Base-by-base conservation (phyloP, 352 stramenopile species). In the Globisporangium nodosum region DNA sequence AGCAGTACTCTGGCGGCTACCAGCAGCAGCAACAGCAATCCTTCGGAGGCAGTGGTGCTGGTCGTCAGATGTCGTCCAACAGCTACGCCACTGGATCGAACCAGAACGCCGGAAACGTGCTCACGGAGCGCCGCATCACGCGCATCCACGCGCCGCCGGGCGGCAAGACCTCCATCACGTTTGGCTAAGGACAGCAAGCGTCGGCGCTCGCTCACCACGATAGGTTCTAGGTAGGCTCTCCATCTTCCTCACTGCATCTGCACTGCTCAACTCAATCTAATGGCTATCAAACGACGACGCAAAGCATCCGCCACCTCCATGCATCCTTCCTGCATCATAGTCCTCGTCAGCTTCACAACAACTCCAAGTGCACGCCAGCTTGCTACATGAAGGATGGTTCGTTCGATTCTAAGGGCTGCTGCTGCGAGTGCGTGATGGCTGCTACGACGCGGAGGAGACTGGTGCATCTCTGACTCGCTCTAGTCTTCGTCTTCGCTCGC, bases 101-200 rank as follows among this genome's bases (percentile, higher is more conserved):
- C 68, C 86, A 96, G 66, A 97, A 97, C 66, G 70, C 69, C 13
- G 90, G 90, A 43, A 97, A 96, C 58, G 86, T 96, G 67, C 69
- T 96, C 57, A 97, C 88, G 21, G 88, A 95, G 47, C 74, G 88
- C 45, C 87, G 85, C 59, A 96, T 91, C 62, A 96, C 87, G 30
- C 74, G 87, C 52, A 92, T 97, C 61, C 86, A 96, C 63, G 90
- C 88, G 6, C 86, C 90, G 39, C 90, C 87, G 13, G 87, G 90
- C 21, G 87, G 90, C 12, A 82, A 73, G 24, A 93, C 83, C 16
- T 88, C 84, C 21, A 90, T 96, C 76, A 72, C 58, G 21, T 85
- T 94, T 49, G 82, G 85, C 52, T 92, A 70, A 61, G 35, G 15
- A 46, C 54, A n/a, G n/a, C 20, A 47, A 16, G 43, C 24, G 16